Base-by-base conservation (phyloP, 2,329 filamentous ascomycete species). In the Tolypocladium pustulatum region DNA sequence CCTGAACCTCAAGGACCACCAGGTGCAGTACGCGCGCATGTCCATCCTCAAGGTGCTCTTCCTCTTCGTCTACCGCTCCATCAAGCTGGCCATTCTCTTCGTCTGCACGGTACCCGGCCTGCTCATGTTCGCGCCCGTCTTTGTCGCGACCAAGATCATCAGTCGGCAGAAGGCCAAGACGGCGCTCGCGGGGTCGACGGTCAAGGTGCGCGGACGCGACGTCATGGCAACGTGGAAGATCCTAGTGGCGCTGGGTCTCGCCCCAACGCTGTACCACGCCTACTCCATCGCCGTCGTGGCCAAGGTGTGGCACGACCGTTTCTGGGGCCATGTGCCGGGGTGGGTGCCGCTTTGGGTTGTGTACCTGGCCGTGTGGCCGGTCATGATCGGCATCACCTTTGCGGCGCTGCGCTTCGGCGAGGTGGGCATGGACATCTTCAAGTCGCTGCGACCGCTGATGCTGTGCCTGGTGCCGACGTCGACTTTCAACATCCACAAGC, bases 351-450 rank as follows among this genome's bases (percentile, higher is more conserved):
- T 92, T 59, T 96, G 88, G 84, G 71, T 85, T 27, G 82, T 95
- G 13, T 85, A 92, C 62, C 71, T 90, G 12, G 82, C 85, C 43
- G 89, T 91, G 55, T 87, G 90, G 76, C 79, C 90, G 54, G 76
- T 95, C 64, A 96, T 96, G 78, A 89, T 92, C 7, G 82, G 86
- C 30, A 88, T 97, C 66, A 97, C 92, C 0, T 97, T 96, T 72
- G 92, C 91, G 5, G 91, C 94, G 8, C 85, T 99, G 57, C 88
- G 94, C 13, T 96, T 97, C 64, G 94, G 94, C 54, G 94, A 99
- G 75, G 88, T 96, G n/a, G 94, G 93, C 57, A 97, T 99, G 91
- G 94, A 99, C 69, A 97, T 99, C 58, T 78, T 94, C 76, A 99
- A 97, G 75, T 97, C 93, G 0, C 81, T 99, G 20, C 85, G 91